These are phyloP conservation scores for Tulasnella sp. DNA, from an alignment of 768 basidiomycete genomes.

Conservation along the genomic window DNA sequence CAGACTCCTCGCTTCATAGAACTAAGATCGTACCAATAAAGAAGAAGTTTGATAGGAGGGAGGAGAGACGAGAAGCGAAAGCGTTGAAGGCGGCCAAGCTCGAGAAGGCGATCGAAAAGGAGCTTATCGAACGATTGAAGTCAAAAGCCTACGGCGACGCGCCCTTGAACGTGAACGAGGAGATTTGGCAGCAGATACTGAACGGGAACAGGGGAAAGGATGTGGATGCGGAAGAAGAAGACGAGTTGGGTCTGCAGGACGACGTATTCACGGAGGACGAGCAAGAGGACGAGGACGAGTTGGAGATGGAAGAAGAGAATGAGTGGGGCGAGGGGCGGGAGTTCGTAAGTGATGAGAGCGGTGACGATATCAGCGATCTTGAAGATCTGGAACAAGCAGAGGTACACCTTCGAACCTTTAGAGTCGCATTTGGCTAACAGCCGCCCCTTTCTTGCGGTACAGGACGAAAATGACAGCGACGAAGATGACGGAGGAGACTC, in stretches of 20 bases:
- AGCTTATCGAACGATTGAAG: conserved; percentile 89
- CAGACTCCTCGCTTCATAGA: conserved; percentile 41
- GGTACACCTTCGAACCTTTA: conserved; percentile 15
- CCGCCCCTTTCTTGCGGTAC: conserved; percentile 9
- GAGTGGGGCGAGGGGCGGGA: conserved; percentile 49
- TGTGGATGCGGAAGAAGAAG: conserved; percentile 33
- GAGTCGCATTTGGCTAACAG: background rate
- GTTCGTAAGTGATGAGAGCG: conserved; percentile 62
- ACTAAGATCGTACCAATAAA: conserved; percentile 91
- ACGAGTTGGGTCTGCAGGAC: conserved; percentile 30
- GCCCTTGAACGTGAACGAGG: conserved; percentile 96
- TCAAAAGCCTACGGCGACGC: conserved; percentile 96
- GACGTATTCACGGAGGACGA: conserved; percentile 48
- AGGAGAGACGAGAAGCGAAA: conserved; percentile 86
- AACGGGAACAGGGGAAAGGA: conserved; percentile 50
- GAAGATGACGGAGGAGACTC: conserved; percentile 38
- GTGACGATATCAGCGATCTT: conserved; percentile 42
- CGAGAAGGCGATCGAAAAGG: conserved; percentile 90
- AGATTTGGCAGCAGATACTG: conserved; percentile 85
- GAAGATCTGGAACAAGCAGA: conserved; percentile 30
- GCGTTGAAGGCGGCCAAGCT: conserved; percentile 92
- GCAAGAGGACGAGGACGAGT: conserved; percentile 39
- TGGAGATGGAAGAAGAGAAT: conserved; percentile 49
- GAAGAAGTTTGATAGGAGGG: conserved; percentile 92
- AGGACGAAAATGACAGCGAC: conserved; percentile 32